A percentile compares a stretch with the other conserved stretches of the same genome.
phyloP scores from a whole-genome alignment of 73 alveolate genomes.

The Blepharisma stoltei region DNA sequence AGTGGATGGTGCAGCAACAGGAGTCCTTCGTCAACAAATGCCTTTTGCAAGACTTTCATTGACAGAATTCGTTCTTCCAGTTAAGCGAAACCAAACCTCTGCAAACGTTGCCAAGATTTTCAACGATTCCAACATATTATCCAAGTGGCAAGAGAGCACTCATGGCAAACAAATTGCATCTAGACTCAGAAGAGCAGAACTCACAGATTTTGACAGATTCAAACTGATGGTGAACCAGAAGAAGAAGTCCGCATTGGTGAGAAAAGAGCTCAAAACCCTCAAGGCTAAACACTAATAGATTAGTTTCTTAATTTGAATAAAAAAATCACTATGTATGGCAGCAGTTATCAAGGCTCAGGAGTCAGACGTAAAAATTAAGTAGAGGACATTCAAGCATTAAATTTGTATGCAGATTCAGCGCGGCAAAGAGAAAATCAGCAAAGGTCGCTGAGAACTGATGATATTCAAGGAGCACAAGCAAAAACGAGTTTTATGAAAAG shows the following conservation, averaged over 20 bases:
- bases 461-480: too few species aligned
- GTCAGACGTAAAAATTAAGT: too few species aligned
- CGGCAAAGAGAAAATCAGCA: too few species aligned
- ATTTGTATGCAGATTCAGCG: too few species aligned
- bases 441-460: too few species aligned
- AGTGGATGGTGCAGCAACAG: constrained; percentile 72
- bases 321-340: too few species aligned
- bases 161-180: constrained; percentile 40
- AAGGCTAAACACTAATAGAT: constrained; percentile 14
- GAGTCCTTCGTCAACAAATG: constrained; percentile 71
- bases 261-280: not conserved
- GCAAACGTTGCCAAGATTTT: constrained; percentile 33
- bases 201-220: constrained; percentile 65
- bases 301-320: too few species aligned
- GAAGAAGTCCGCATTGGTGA: constrained; percentile 18
- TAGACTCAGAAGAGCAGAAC: constrained; percentile 58
- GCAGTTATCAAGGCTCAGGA: too few species aligned
- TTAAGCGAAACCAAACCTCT: constrained; percentile 48
- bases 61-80: constrained; percentile 55
- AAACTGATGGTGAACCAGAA: constrained; percentile 49
- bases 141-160: constrained; percentile 56
- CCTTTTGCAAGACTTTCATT: constrained; percentile 67
- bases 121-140: constrained; percentile 31
- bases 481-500: too few species aligned
- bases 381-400: too few species aligned